A percentile compares a stretch with the other conserved stretches of the same genome.
phyloP scores from a whole-genome alignment of 441 rosid species.

The Populus hybrid region DNA sequence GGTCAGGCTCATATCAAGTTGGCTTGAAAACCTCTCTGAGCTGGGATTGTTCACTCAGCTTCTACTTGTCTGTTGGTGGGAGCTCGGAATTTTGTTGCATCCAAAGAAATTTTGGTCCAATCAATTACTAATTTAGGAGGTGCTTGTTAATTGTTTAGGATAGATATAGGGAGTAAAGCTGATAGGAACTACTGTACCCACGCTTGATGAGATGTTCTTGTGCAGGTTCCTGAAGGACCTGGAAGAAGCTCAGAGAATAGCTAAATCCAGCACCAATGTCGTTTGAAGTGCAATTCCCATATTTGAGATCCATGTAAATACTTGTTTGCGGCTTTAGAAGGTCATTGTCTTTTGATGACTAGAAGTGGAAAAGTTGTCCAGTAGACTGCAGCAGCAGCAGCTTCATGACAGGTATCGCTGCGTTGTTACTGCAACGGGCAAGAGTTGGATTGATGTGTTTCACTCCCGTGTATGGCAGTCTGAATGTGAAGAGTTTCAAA shows the following conservation, averaged over 20 bases:
- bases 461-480: background rate
- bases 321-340: conserved; percentile 13
- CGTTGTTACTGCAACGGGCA: too few species aligned
- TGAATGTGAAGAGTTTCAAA: background rate
- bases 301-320: conserved; percentile 28
- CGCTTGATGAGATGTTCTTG: background rate
- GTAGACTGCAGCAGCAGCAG: too few species aligned
- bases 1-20: conserved; percentile 1
- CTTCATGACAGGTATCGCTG: too few species aligned
- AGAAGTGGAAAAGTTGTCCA: too few species aligned
- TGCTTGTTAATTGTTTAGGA: background rate
- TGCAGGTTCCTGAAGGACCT: conserved; percentile 86
- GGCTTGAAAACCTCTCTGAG: background rate
- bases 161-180: background rate
- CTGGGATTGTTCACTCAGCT: background rate
- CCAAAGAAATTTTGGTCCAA: background rate
- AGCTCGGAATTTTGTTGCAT: background rate
- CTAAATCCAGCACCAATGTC: conserved; percentile 55
- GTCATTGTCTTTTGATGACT: too few species aligned
- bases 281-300: conserved; percentile 39
- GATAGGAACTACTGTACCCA: background rate
- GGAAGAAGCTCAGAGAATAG: conserved; percentile 85
- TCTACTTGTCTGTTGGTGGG: background rate
- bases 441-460: too few species aligned
- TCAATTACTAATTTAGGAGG: background rate